Evolutionary conservation across 2,329 filamentous ascomycete genomes (phyloP), one percentile per base, ranked within the genome.

Genomic region (Cordyceps farinosa): DNA sequence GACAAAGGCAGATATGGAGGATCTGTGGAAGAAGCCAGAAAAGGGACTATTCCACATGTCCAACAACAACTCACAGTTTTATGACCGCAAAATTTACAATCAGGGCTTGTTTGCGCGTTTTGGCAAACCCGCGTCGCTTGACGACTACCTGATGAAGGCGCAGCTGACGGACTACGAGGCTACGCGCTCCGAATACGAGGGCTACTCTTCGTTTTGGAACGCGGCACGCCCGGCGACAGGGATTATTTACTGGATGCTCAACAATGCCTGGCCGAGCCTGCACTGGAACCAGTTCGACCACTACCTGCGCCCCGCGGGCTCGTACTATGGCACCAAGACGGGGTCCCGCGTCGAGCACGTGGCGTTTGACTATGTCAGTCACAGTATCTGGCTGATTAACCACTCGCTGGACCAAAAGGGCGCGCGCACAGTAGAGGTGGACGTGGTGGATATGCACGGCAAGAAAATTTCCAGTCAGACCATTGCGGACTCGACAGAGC

Each of bases 201-300:
- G 75, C 0, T 88, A 82, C 68, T 75, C 79, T 0, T 75, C 80
- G 2, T 74, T 77, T 0, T 86, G 84, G 79, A 82, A 70, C 65
- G 77, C 76, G 1, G 70, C 74, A 1, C 75, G 81, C 3, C 82
- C 84, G 0, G 84, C 85, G 0, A 88, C 85, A 0, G 86, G 86
- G 0, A 55, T 84, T 54, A 82, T 89, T 17, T 89, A 89, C 74
- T 89, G 86, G 86, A 88, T 89, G 86, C 71, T 88, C 60, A 87
- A 87, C 66, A 82, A 82, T 52, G 86, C 86, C 0, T 89, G 86
- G 85, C 86, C 87, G 0, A 83, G 79, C 61, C 73, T 89, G 34
- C 86, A 88, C 69, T 89, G 87, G 86, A 84, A 85, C 60, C 72
- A 87, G 6, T 87, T 87, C 69, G 86, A 88, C 67, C 85, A 85